Conservation (phyloP, 2,329 filamentous ascomycete species). For the Claviceps sp. region DNA sequence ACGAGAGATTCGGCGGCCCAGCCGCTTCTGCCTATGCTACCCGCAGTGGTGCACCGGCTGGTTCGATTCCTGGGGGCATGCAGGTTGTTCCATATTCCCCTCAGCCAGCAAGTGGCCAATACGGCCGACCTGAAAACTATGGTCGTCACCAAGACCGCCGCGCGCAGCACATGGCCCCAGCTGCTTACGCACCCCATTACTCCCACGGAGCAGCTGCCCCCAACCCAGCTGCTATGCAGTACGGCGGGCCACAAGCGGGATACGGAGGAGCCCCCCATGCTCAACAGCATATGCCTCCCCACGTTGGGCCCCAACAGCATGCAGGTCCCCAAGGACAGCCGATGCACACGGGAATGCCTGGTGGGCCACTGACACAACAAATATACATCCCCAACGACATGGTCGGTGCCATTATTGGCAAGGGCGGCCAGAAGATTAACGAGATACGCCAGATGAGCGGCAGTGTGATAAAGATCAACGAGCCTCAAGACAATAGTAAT, state of each 20-base stretch:
- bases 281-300: conserved; percentile 56
- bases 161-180: conserved; percentile 54
- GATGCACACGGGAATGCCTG: conserved; percentile 49
- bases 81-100: conserved; percentile 97
- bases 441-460: conserved; percentile 94
- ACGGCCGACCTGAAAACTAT: conserved; percentile 79
- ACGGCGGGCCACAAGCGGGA: conserved; percentile 58
- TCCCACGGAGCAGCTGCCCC: conserved; percentile 49
- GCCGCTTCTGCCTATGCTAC: conserved; percentile 97
- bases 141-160: conserved; percentile 60
- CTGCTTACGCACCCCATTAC: conserved; percentile 59
- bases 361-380: conserved; percentile 75
- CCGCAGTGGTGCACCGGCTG: conserved; percentile 81
- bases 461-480: conserved; percentile 99
- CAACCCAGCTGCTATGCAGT: conserved; percentile 57
- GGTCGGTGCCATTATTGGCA: conserved; percentile 98
- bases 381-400: conserved; percentile 99
- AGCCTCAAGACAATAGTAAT: conserved; percentile 97
- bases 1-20: conserved; percentile 89
- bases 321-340: conserved; percentile 62
- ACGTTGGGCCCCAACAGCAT: conserved; percentile 38
- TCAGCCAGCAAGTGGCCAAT: conserved; percentile 83
- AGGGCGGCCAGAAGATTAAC: conserved; percentile 98
- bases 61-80: conserved; percentile 92
- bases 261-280: conserved; percentile 69